Evolutionary conservation across 768 basidiomycete genomes (phyloP), one percentile per base, ranked within the genome.

Genomic region (Boletus patriciae): DNA sequence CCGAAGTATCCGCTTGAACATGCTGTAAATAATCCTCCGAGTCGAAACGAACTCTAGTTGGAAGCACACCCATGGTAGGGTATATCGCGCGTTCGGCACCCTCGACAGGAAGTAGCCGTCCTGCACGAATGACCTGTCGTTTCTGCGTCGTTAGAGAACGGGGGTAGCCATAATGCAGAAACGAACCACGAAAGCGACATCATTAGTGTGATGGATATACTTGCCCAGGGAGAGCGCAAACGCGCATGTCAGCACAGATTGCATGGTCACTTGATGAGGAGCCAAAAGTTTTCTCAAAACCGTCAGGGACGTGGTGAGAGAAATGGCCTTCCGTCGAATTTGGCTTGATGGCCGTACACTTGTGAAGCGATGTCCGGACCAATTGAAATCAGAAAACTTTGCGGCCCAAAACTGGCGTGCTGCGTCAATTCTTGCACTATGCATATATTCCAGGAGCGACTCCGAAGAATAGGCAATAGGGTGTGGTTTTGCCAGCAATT

Each of bases 181-280:
- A 62, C 72, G 21, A 23, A 75, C 74, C 53, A 68, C 72, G 45
- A 74, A 74, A 21, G 65, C 60, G 25, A 72, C 58, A 27, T 74
- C 74, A 42, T 70, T 46, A 3, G 59, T 47, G 10, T 49, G 57
- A 21, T 66, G 63, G 11, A 75, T 31, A 45, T 62, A 36, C 36
- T 57, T 61, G 9, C 62, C 66, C 16, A 73, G 53, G 31, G 73
- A 60, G 15, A 60, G 57, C 15, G 64, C 72, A 51, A 68, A 73
- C 13, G 74, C 61, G 21, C 52, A 63, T 49, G 66, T 70, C 37
- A 72, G 47, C 21, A 59, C 61, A n/a, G 74, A 67, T 41, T 74
- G 72, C 5, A 75, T 46, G 13, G 74, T 72, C 11, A 75, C 63
- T 31, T 67, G 62, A 42, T 61, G 60, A 16, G 57, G 50, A 13